A percentile compares a stretch with the other conserved stretches of the same genome.
These are phyloP conservation scores for Termitomyces sp. DNA, from an alignment of 768 basidiomycete species.

Conservation along the genomic window DNA sequence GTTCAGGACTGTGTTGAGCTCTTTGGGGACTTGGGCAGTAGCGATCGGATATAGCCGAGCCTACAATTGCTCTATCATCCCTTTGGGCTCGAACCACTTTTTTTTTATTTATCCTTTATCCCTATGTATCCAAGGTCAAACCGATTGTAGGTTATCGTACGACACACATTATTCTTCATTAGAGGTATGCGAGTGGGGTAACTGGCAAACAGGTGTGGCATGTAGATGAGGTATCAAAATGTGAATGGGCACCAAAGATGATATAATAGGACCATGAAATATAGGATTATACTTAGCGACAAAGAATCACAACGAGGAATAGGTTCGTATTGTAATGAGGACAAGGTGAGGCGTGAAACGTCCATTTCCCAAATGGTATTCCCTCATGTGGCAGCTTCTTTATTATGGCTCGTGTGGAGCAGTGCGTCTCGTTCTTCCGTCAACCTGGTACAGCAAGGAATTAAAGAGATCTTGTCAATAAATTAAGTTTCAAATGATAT, in stretches of 20 bases:
- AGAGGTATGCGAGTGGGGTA: slow-evolving; percentile 2
- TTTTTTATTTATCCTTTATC: background rate
- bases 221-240: slow-evolving; percentile 14
- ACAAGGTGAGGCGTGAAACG: background rate
- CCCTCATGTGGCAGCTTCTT: slow-evolving; percentile 15
- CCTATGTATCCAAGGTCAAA: background rate
- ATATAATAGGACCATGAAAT: background rate
- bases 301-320: background rate
- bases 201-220: slow-evolving; percentile 7
- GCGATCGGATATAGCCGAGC: slow-evolving; percentile 30
- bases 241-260: slow-evolving; percentile 4
- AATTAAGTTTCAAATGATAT: slow-evolving; percentile 27
- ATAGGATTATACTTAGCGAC: background rate
- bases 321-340: background rate
- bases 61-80: background rate
- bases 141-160: background rate
- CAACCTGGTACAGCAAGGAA: slow-evolving; percentile 42
- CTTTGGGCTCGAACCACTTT: slow-evolving; percentile 11
- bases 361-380: background rate
- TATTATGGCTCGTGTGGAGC: slow-evolving; percentile 20
- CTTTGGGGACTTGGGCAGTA: slow-evolving; percentile 16
- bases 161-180: slow-evolving; percentile 7
- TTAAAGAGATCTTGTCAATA: slow-evolving; percentile 27
- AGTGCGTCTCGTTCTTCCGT: slow-evolving; percentile 58
- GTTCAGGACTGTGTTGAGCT: slow-evolving; percentile 10